A percentile compares a stretch with the other conserved stretches of the same genome.
Evolutionary conservation across 805 yeast genomes (phyloP).

Genomic region (Lipomyces anomalus): DNA sequence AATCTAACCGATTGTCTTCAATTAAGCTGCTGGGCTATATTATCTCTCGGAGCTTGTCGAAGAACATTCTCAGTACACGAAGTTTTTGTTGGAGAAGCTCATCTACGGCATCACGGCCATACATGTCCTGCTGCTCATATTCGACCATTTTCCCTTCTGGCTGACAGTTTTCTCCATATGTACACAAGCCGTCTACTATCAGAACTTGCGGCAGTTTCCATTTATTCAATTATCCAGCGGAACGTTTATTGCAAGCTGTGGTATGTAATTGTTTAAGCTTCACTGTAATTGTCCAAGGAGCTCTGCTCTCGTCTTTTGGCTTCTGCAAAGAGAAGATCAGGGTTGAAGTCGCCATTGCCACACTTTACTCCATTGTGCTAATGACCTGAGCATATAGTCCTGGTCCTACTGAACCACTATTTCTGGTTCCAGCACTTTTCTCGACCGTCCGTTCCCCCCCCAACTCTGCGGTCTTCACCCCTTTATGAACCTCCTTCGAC

Average conservation of each 20-base stretch:
- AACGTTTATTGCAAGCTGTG: slow-evolving; percentile 61
- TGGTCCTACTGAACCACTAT: slow-evolving; percentile 76
- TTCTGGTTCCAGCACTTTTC: slow-evolving; percentile 81
- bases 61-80: slow-evolving; percentile 84
- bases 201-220: slow-evolving; percentile 78
- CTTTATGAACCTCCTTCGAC: slow-evolving; percentile 38
- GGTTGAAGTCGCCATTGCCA: neutral
- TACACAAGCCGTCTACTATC: slow-evolving; percentile 68
- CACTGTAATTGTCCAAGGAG: too few relatives aligned
- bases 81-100: slow-evolving; percentile 54
- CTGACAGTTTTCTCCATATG: slow-evolving; percentile 61
- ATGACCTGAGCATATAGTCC: too few relatives aligned
- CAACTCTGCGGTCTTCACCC: slow-evolving; percentile 19
- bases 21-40: slow-evolving; percentile 83
- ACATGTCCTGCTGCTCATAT: slow-evolving; percentile 52
- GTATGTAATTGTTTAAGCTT: slow-evolving; percentile 4
- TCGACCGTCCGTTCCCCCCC: slow-evolving; percentile 22
- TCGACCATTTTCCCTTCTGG: slow-evolving; percentile 76
- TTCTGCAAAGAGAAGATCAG: neutral
- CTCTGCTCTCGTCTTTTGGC: slow-evolving; percentile 10
- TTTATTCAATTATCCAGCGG: slow-evolving; percentile 70
- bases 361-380: too few relatives aligned
- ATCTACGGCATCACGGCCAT: slow-evolving; percentile 57
- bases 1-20: too few relatives aligned
- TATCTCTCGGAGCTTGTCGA: slow-evolving; percentile 89